Conservation (phyloP, 1,139 yeast species). For the Scheffersomyces insectosa region DNA sequence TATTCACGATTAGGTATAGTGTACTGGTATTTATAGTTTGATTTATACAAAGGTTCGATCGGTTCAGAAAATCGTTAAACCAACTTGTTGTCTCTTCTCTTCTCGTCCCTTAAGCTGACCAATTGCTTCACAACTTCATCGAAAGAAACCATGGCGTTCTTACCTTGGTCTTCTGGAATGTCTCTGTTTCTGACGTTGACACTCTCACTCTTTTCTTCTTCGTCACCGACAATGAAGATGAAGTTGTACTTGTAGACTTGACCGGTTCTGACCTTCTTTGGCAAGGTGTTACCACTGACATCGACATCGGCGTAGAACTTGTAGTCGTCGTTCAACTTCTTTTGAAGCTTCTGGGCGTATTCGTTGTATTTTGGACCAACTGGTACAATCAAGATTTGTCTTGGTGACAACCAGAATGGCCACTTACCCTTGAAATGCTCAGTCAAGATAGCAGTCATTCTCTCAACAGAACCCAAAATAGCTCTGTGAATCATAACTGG, state of each 20-base stretch:
- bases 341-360: constrained; percentile 80
- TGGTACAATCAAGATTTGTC: constrained; percentile 93
- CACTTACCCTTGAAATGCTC: constrained; percentile 98
- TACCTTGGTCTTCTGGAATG: constrained; percentile 77
- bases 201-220: constrained; percentile 72
- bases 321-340: constrained; percentile 57
- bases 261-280: constrained; percentile 95
- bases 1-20: neutral
- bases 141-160: constrained; percentile 77
- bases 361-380: constrained; percentile 91
- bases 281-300: constrained; percentile 89
- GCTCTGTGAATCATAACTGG: constrained; percentile 99
- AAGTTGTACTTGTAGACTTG: constrained; percentile 91
- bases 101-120: constrained; percentile 59
- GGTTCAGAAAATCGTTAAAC: constrained; percentile 15
- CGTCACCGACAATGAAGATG: constrained; percentile 94
- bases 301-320: constrained; percentile 93
- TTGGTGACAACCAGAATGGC: constrained; percentile 99
- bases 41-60: no score
- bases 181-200: constrained; percentile 95
- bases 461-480: constrained; percentile 93
- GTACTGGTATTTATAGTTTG: neutral
- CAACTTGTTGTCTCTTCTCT: constrained; percentile 68
- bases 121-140: constrained; percentile 71
- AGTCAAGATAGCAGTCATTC: constrained; percentile 96